phyloP scores from a whole-genome alignment of 345 rosid species.

The Physaria fendleri region DNA sequence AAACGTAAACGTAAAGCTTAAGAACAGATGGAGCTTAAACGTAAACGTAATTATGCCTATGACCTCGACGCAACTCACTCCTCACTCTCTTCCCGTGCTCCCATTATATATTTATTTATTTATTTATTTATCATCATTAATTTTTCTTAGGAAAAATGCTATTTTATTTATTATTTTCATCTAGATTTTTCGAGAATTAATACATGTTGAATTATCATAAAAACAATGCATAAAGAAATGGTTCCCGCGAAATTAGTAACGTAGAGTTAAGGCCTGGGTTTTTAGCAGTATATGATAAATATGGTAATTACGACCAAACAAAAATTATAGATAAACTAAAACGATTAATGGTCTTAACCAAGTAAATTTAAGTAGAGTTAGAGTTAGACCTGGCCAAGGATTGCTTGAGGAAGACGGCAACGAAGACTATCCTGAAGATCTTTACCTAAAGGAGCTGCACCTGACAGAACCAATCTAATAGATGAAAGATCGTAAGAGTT shows the following conservation, averaged over 20 bases:
- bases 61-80: conserved; percentile 20
- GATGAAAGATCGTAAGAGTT: conserved; percentile 61
- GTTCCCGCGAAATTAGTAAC: background rate
- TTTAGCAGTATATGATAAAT: too few relatives aligned
- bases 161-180: background rate
- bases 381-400: conserved; percentile 66
- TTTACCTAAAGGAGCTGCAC: conserved; percentile 93
- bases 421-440: conserved; percentile 75
- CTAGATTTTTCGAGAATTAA: background rate
- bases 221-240: background rate
- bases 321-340: too few relatives aligned
- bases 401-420: conserved; percentile 62
- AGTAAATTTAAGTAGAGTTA: background rate
- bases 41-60: conserved; percentile 13
- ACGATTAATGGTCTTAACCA: too few relatives aligned
- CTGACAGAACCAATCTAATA: conserved; percentile 70
- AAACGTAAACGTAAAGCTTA: conserved; percentile 22
- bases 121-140: background rate
- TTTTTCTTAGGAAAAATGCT: background rate
- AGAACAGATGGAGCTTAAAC: background rate
- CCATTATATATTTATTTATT: background rate
- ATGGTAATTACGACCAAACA: too few relatives aligned
- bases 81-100: conserved; percentile 32
- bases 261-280: too few relatives aligned
- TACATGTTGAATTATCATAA: background rate